Percentiles rank a stretch among this genome's conserved stretches.
phyloP scores from a whole-genome alignment of 2,329 filamentous ascomycete genomes.

The Fusarium sp. region DNA sequence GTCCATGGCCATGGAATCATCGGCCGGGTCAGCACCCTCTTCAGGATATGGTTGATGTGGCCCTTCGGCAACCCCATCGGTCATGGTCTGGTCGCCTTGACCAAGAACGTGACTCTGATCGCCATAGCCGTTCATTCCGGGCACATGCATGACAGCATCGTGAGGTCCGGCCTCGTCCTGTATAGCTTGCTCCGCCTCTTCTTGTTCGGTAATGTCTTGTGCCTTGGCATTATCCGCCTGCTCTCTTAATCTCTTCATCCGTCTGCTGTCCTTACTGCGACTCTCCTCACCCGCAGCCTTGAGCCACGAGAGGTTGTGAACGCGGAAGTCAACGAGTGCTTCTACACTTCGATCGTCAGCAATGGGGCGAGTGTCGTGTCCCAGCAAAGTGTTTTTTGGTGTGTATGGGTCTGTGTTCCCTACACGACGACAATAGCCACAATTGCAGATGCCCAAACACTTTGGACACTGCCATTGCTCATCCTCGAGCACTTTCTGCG shows the following conservation, averaged over 20 bases:
- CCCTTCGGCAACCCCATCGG: slow-evolving; percentile 22
- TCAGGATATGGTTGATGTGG: slow-evolving; percentile 22
- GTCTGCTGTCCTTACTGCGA: slow-evolving; percentile 65
- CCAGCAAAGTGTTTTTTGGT: slow-evolving; percentile 87
- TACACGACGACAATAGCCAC: slow-evolving; percentile 76
- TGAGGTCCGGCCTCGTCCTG: slow-evolving; percentile 20
- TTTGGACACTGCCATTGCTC: slow-evolving; percentile 89
- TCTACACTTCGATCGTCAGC: slow-evolving; percentile 93
- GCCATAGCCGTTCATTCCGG: slow-evolving; percentile 44
- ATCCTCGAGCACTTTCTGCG: slow-evolving; percentile 82
- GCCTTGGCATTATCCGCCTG: slow-evolving; percentile 69
- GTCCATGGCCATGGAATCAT: slow-evolving; percentile 14
- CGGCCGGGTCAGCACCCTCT: background rate
- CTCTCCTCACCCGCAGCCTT: slow-evolving; percentile 68
- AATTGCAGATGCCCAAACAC: slow-evolving; percentile 88
- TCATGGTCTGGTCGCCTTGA: slow-evolving; percentile 22
- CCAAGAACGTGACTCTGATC: slow-evolving; percentile 50
- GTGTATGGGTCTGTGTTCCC: slow-evolving; percentile 80
- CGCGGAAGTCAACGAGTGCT: slow-evolving; percentile 87
- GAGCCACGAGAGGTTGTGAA: slow-evolving; percentile 89
- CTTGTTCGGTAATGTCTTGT: slow-evolving; percentile 54
- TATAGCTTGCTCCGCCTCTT: slow-evolving; percentile 42
- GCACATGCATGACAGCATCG: slow-evolving; percentile 14
- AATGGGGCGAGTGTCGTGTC: slow-evolving; percentile 89
- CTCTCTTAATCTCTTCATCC: slow-evolving; percentile 67